Percentiles rank a stretch among this genome's conserved stretches.
These are phyloP conservation scores for Vigna radiata DNA, from an alignment of 306 rosid genomes.

Conservation along the genomic window DNA sequence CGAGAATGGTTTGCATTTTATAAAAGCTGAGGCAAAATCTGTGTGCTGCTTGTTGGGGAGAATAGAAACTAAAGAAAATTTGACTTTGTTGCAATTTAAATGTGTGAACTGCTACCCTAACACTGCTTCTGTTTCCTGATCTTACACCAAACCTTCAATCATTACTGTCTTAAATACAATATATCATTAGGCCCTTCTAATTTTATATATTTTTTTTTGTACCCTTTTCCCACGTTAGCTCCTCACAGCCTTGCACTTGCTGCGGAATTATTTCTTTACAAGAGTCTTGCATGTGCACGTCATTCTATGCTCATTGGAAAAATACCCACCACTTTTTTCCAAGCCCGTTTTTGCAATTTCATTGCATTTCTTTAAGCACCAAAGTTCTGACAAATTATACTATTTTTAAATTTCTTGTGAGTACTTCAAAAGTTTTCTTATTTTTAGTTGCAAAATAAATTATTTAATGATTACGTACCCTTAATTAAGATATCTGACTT, in stretches of 20 bases:
- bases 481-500: too few relatives aligned
- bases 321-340: not conserved
- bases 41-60: conserved; percentile 25
- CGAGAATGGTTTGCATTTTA: not conserved
- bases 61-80: conserved; percentile 14
- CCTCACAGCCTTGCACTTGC: conserved; percentile 35
- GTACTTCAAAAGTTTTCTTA: too few relatives aligned
- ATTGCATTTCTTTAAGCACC: not conserved
- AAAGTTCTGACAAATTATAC: not conserved
- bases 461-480: too few relatives aligned
- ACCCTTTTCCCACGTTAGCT: not conserved
- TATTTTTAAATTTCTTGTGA: too few relatives aligned
- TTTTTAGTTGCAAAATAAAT: too few relatives aligned
- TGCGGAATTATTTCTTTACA: not conserved
- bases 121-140: conserved; percentile 62
- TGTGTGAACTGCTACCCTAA: conserved; percentile 27
- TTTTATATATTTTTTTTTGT: not conserved
- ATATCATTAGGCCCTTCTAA: conserved; percentile 17
- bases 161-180: conserved; percentile 46
- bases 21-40: conserved; percentile 9
- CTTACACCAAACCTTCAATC: conserved; percentile 59
- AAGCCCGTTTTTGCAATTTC: not conserved
- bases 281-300: conserved; percentile 51
- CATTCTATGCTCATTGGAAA: conserved; percentile 31
- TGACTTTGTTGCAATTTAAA: conserved; percentile 10